phyloP scores from a whole-genome alignment of 345 rosid genomes.

The Trapa bicornis region DNA sequence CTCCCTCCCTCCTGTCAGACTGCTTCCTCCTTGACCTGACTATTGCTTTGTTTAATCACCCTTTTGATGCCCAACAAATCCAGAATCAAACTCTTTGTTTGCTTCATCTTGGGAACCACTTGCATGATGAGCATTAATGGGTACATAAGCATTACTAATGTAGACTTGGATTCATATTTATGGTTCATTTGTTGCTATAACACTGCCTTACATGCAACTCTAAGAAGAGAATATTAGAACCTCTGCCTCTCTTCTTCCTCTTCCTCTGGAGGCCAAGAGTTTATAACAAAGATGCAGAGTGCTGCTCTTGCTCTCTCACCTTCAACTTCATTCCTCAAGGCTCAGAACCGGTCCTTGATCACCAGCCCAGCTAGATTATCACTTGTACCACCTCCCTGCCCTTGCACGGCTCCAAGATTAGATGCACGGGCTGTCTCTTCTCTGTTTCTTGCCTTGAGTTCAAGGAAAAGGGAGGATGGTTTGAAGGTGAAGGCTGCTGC shows the following conservation, averaged over 20 bases:
- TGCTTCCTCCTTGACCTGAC: too few species aligned
- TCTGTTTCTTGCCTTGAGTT: neutral
- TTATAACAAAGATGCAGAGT: constrained; percentile 10
- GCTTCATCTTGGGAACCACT: too few species aligned
- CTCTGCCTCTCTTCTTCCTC: neutral
- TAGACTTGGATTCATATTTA: too few species aligned
- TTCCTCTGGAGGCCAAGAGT: neutral
- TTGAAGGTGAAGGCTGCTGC: constrained; percentile 7
- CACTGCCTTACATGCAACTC: constrained; percentile 5
- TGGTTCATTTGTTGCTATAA: neutral
- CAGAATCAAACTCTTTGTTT: too few species aligned
- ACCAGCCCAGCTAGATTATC: neutral
- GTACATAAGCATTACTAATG: too few species aligned
- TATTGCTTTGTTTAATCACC: too few species aligned
- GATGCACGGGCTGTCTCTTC: neutral
- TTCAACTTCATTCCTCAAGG: constrained; percentile 6
- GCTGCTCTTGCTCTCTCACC: constrained; percentile 8
- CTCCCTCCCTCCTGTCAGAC: neutral
- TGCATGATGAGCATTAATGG: too few species aligned
- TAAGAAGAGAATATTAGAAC: neutral
- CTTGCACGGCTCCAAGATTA: neutral
- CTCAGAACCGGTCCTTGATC: neutral
- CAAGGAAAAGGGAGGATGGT: constrained; percentile 1
- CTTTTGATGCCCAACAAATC: too few species aligned
- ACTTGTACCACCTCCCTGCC: neutral